Percentiles rank a stretch among this genome's conserved stretches.
Conservation (phyloP, 2,329 filamentous ascomycete species). For the Cytospora mali region DNA sequence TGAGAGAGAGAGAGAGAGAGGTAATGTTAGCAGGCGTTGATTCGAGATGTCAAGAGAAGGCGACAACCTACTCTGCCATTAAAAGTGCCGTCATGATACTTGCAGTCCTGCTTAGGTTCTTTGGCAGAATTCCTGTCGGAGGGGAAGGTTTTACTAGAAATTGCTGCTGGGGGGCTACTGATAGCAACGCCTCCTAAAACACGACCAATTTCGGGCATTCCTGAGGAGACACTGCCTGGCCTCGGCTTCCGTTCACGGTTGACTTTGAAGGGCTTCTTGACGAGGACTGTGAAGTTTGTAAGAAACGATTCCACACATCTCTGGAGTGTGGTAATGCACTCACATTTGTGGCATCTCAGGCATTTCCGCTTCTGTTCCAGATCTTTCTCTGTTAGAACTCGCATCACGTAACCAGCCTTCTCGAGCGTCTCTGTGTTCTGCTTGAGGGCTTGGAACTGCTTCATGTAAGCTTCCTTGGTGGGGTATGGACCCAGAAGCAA, state of each 20-base stretch:
- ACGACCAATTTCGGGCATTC: not conserved
- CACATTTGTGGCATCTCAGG: conserved; percentile 16
- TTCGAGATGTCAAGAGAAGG: too few species aligned
- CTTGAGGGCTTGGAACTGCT: conserved; percentile 1
- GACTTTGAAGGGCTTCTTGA: conserved; percentile 1
- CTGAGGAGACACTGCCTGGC: not conserved
- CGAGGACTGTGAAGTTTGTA: not conserved
- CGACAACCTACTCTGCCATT: conserved; percentile 8
- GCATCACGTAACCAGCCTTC: conserved; percentile 17
- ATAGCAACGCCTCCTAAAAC: not conserved
- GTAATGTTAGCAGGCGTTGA: not conserved
- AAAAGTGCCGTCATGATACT: conserved; percentile 1
- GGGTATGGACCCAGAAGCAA: conserved; percentile 1
- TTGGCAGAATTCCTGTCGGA: not conserved
- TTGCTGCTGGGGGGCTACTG: not conserved
- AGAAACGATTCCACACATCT: not conserved
- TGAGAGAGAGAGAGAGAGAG: not conserved
- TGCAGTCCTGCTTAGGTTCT: not conserved
- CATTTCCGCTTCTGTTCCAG: conserved; percentile 13
- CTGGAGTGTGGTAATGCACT: not conserved
- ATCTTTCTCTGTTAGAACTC: conserved; percentile 3
- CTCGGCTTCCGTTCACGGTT: conserved; percentile 1
- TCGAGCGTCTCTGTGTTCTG: conserved; percentile 4
- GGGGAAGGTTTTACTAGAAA: not conserved
- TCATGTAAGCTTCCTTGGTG: conserved; percentile 13